Evolutionary conservation across 2,329 filamentous ascomycete genomes (phyloP).

Genomic region (Pseudogymnoascus sp.): DNA sequence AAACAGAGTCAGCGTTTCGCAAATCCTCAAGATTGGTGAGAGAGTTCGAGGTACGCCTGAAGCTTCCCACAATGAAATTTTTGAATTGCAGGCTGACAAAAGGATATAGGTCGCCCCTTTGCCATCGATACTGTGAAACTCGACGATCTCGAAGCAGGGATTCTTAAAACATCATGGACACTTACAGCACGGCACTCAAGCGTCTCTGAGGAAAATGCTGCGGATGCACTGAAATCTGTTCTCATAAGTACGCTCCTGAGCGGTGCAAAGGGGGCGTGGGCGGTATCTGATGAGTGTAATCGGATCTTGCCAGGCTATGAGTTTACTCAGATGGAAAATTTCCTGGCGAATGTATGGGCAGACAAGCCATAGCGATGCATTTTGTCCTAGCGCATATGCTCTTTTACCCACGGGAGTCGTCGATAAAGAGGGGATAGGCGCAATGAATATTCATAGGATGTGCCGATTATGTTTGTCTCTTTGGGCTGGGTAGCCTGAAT

Average conservation of each 20-base stretch:
- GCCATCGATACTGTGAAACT: constrained; percentile 38
- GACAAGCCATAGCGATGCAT: constrained; percentile 27
- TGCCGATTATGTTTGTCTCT: not conserved
- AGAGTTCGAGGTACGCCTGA: constrained; percentile 34
- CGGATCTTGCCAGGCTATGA: constrained; percentile 36
- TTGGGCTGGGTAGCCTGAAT: not conserved
- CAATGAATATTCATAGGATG: not conserved
- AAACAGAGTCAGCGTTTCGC: constrained; percentile 20
- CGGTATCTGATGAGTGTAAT: constrained; percentile 39
- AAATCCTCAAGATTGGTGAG: constrained; percentile 33
- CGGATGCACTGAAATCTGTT: constrained; percentile 31
- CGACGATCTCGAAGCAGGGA: constrained; percentile 41
- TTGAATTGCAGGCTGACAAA: constrained; percentile 14
- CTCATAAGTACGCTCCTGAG: constrained; percentile 37
- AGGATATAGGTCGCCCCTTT: constrained; percentile 30
- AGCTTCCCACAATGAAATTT: not conserved
- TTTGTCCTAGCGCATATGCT: no score
- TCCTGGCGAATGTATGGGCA: constrained; percentile 29
- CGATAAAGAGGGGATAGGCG: not conserved
- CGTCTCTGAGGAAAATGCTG: constrained; percentile 27
- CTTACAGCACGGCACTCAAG: constrained; percentile 28
- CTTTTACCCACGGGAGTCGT: no score
- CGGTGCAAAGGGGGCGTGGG: constrained; percentile 36
- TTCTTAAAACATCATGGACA: constrained; percentile 36
- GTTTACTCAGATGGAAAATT: constrained; percentile 36